Percentiles rank a stretch among this genome's conserved stretches.
Evolutionary conservation across 2,329 filamentous ascomycete genomes (phyloP).

Genomic region (Colletotrichum gigasporum): DNA sequence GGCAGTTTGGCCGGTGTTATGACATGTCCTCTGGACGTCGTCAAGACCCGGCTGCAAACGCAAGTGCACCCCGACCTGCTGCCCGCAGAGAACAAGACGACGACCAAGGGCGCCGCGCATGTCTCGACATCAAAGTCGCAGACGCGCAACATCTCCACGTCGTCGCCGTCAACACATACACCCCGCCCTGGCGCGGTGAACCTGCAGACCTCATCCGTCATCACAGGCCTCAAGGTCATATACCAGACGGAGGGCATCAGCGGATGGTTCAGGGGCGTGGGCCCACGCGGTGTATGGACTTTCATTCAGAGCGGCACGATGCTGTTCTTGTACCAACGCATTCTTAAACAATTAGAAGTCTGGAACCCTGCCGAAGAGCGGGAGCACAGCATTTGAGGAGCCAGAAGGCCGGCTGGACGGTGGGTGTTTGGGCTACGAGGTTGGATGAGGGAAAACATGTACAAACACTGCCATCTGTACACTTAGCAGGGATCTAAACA

Average conservation of each 20-base stretch:
- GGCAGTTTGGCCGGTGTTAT: slow-evolving; percentile 93
- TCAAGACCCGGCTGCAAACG: slow-evolving; percentile 96
- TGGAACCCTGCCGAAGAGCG: slow-evolving; percentile 44
- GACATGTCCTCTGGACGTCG: slow-evolving; percentile 95
- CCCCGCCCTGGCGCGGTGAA: slow-evolving; percentile 80
- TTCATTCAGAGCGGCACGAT: slow-evolving; percentile 97
- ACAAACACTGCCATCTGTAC: slow-evolving; percentile 29
- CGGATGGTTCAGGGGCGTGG: slow-evolving; percentile 95
- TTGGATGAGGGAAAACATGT: slow-evolving; percentile 20
- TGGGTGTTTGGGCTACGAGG: not conserved
- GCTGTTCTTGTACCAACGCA: slow-evolving; percentile 92
- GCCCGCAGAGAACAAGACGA: slow-evolving; percentile 34
- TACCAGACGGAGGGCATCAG: slow-evolving; percentile 88
- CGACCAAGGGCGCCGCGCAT: slow-evolving; percentile 35
- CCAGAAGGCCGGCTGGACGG: not conserved
- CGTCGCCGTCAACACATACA: slow-evolving; percentile 85
- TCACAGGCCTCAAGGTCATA: slow-evolving; percentile 85
- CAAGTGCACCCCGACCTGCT: slow-evolving; percentile 68
- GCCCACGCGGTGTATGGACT: slow-evolving; percentile 93
- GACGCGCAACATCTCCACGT: slow-evolving; percentile 85
- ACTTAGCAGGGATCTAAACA: slow-evolving; percentile 31
- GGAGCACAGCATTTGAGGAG: slow-evolving; percentile 23
- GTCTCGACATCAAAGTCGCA: slow-evolving; percentile 54
- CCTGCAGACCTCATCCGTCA: slow-evolving; percentile 88
- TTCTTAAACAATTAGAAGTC: slow-evolving; percentile 79